Conservation (phyloP, 768 basidiomycete genomes). For the Baorangia bicolor region DNA sequence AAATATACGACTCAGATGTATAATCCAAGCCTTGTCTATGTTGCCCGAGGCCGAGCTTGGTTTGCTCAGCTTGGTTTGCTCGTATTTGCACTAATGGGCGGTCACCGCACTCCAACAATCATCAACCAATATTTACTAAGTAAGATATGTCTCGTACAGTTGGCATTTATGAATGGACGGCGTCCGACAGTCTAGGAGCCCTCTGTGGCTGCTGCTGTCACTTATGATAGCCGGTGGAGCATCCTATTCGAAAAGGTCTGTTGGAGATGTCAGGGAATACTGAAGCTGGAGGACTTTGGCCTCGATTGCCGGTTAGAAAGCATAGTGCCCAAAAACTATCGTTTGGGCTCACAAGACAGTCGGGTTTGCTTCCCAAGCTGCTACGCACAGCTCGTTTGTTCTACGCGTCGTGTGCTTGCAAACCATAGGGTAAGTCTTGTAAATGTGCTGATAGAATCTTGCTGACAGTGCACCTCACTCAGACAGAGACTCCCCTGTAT, state of each 20-base stretch:
- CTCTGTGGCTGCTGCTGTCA: too few species aligned
- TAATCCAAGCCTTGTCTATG: too few species aligned
- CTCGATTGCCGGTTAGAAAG: not conserved
- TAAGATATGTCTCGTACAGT: not conserved
- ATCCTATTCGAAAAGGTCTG: too few species aligned
- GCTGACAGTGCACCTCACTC: not conserved
- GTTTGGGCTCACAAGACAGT: not conserved
- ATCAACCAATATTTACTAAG: slow-evolving; percentile 11
- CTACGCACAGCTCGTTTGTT: not conserved
- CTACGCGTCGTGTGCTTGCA: not conserved
- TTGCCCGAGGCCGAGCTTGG: too few species aligned
- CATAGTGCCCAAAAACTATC: not conserved
- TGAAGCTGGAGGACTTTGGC: not conserved
- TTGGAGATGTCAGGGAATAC: not conserved
- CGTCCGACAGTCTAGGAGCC: too few species aligned
- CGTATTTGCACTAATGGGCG: too few species aligned
- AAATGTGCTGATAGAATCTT: not conserved
- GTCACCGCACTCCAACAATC: too few species aligned
- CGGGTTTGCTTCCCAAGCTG: not conserved
- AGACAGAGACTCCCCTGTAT: slow-evolving; percentile 2
- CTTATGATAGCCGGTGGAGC: too few species aligned
- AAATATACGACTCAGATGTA: too few species aligned
- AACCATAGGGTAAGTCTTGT: not conserved
- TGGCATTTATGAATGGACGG: not conserved
- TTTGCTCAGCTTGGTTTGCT: too few species aligned